Evolutionary conservation across 768 basidiomycete species (phyloP).

Genomic region (Asterophora parasitica): DNA sequence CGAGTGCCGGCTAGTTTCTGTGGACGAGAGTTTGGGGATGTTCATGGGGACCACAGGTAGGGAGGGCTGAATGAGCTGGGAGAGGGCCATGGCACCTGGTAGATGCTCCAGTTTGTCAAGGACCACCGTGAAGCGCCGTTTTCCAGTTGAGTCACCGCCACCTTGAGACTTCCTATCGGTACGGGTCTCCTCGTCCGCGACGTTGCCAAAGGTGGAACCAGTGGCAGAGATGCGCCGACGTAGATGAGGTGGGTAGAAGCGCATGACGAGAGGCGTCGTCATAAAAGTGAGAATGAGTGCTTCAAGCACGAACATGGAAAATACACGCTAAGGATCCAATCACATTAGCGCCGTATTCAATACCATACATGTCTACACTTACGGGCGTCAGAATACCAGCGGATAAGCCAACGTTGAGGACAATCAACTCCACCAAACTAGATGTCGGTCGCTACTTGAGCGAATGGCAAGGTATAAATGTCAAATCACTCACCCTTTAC

Average conservation of each 20-base stretch:
- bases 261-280: slow-evolving; percentile 71
- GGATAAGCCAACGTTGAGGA: slow-evolving; percentile 87
- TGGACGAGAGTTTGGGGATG: slow-evolving; percentile 10
- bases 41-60: slow-evolving; percentile 1
- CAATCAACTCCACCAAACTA: slow-evolving; percentile 89
- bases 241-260: slow-evolving; percentile 60
- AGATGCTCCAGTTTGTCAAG: slow-evolving; percentile 89
- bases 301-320: slow-evolving; percentile 94
- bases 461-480: background rate
- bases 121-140: slow-evolving; percentile 68
- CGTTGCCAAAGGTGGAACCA: slow-evolving; percentile 44
- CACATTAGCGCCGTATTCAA: background rate
- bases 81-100: slow-evolving; percentile 84
- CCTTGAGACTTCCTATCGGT: slow-evolving; percentile 7
- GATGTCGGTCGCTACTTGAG: background rate
- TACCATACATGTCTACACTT: slow-evolving; percentile 3
- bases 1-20: slow-evolving; percentile 1
- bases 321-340: slow-evolving; percentile 49
- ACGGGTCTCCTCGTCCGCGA: slow-evolving; percentile 32
- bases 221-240: slow-evolving; percentile 45
- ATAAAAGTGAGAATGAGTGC: slow-evolving; percentile 79
- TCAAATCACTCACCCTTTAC: slow-evolving; percentile 66
- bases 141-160: background rate
- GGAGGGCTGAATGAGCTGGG: slow-evolving; percentile 66
- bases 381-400: slow-evolving; percentile 71